A percentile compares a stretch with the other conserved stretches of the same genome.
These are phyloP conservation scores for Moniliophthora roreri DNA, from an alignment of 1,284 basidiomycete genomes.

Conservation along the genomic window DNA sequence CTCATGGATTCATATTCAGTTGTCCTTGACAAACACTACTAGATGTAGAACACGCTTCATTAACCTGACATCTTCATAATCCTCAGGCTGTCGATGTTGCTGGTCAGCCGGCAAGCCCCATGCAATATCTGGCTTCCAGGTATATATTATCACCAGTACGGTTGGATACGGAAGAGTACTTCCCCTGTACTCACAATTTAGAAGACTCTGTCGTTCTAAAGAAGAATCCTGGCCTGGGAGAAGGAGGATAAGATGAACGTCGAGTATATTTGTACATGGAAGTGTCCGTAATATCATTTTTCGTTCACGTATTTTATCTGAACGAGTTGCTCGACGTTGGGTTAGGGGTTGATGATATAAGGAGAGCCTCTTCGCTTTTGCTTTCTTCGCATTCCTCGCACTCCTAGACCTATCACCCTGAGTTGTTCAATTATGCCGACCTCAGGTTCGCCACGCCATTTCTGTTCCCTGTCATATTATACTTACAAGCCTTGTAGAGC, in stretches of 20 bases:
- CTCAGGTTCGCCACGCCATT: no score
- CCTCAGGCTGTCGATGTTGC: constrained; percentile 83
- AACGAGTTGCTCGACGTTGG: no score
- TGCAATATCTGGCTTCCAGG: constrained; percentile 95
- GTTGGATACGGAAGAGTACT: constrained; percentile 93
- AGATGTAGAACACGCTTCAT: constrained; percentile 80
- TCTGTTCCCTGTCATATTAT: no score
- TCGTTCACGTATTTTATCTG: no score
- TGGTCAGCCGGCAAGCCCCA: constrained; percentile 88
- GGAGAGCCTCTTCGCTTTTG: no score
- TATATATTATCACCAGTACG: constrained; percentile 96
- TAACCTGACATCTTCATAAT: constrained; percentile 9
- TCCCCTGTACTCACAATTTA: constrained; percentile 85
- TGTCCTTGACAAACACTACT: constrained; percentile 93
- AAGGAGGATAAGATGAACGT: constrained; percentile 84
- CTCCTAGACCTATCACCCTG: no score
- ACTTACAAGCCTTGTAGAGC: no score
- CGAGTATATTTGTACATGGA: no score
- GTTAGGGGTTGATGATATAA: no score
- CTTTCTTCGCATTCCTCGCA: no score
- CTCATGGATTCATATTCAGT: constrained; percentile 45
- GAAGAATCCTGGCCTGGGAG: constrained; percentile 86
- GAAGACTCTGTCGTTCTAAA: constrained; percentile 89
- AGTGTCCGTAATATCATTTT: no score
- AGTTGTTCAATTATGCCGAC: no score